Percentiles rank a stretch among this genome's conserved stretches.
phyloP scores from a whole-genome alignment of 495 filamentous ascomycete species.

The Pyrenopolyporus hunteri region DNA sequence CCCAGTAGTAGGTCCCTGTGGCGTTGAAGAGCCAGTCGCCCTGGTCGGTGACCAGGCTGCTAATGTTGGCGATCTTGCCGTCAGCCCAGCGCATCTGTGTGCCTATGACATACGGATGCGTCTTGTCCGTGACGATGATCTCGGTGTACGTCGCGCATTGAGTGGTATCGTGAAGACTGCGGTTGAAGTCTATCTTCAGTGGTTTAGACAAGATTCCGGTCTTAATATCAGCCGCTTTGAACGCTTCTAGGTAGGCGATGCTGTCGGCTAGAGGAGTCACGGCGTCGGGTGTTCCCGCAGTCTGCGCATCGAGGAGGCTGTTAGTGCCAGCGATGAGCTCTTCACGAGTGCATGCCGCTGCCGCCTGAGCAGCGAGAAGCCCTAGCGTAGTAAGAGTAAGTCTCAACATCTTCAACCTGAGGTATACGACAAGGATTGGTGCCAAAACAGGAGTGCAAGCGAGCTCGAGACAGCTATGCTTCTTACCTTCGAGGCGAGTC shows the following conservation, averaged over 20 bases:
- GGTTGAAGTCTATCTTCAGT: constrained; percentile 55
- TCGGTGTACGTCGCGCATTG: constrained; percentile 61
- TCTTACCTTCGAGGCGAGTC: constrained; percentile 20
- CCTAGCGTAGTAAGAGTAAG: constrained; percentile 28
- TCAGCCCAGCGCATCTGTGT: constrained; percentile 51
- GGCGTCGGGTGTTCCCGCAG: constrained; percentile 42
- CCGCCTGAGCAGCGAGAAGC: constrained; percentile 27
- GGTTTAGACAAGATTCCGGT: constrained; percentile 50
- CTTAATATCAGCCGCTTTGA: constrained; percentile 45
- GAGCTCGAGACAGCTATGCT: background rate
- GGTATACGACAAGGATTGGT: constrained; percentile 11
- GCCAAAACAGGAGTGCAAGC: background rate
- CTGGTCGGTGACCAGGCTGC: constrained; percentile 50
- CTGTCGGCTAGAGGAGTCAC: constrained; percentile 40
- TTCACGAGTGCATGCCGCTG: constrained; percentile 48
- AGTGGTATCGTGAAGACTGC: constrained; percentile 53
- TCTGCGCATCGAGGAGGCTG: constrained; percentile 53
- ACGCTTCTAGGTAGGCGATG: constrained; percentile 51
- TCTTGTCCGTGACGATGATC: constrained; percentile 50
- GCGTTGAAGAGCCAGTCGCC: constrained; percentile 61
- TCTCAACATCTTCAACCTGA: constrained; percentile 31
- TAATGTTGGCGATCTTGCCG: constrained; percentile 45
- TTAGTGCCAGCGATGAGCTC: constrained; percentile 49
- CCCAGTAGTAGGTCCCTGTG: constrained; percentile 54
- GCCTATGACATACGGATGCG: constrained; percentile 56